Base-by-base conservation (phyloP, 75 land plant genomes). In the Isoetes taiwanensis region DNA sequence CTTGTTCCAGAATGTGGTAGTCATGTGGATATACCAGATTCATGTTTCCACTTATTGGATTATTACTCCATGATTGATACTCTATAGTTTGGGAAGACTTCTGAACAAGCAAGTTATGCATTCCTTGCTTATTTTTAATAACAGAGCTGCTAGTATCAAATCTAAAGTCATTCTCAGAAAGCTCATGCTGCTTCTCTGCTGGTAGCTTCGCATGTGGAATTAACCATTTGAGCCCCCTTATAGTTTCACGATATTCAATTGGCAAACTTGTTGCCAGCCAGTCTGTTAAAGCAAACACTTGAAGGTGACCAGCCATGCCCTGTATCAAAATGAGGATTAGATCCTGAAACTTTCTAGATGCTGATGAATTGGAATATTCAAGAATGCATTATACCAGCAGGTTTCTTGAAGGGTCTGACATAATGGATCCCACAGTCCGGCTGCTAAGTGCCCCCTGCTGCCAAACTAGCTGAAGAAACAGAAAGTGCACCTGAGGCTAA, bases 281-380 rank as follows among this genome's bases (percentile, higher is more conserved):
- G 43, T 67, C 69, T 5, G 86, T 79, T 12, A 82, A 59, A 26
- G 96, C 96, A 66, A 85, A 82, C 30, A 90, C 72, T 55, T 90
- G 96, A 53, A 90, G 74, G 62, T 90, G 83, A 34, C 74, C 70
- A 21, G 76, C 78, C 74, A 79, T 72, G 52, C 90, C 78, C 94
- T 87, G 80, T 29, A 69, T 1, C n/a, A 58, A 20, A 54, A n/a
- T n/a, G n/a, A n/a, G n/a, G n/a, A n/a, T n/a, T n/a, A n/a, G n/a
- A n/a, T n/a, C n/a, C n/a, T n/a, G n/a, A 52, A n/a, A 56, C 16
- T 20, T 10, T 56, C 25, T 3, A 2, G n/a, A 30, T 59, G 27
- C 28, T n/a, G 40, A 3, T 59, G 21, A 42, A 17, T n/a, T 56
- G 1, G 20, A 40, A 19, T 38, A 55, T 73, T 31, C 77, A n/a